Evolutionary conservation across 106 monocot genomes (phyloP), one percentile per base, ranked within the genome.

Genomic region (Gastrodia elata): DNA sequence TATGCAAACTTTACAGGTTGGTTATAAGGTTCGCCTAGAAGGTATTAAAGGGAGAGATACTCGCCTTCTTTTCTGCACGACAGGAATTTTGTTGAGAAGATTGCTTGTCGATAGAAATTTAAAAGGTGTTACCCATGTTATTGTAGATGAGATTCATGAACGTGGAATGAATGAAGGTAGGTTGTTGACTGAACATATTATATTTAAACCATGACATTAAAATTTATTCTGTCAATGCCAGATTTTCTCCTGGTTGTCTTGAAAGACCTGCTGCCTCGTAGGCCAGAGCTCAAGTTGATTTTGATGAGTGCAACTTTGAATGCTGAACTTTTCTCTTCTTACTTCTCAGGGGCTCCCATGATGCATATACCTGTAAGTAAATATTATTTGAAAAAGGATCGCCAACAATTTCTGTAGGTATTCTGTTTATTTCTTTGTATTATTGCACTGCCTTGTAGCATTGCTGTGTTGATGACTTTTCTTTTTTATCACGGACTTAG

Each of bases 121-220:
- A 76, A 98, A 98, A 69, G 98, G 98, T 71, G 87, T 98, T 39
- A 88, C 93, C 22, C 93, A 98, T 84, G 98, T 98, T 77, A 80
- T 98, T 84, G 98, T 98, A 43, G 98, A 98, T 85, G 98, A 98
- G 80, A 98, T 98, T 68, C 98, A 98, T 85, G 98, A 98, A 64
- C 84, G 93, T 70, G 98, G 98, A 77, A 98, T 98, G 98, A 98
- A 98, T 87, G 98, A 98, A 91, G 98, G 98, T 98, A 69, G 39
- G 24, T 42, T 6, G 65, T 68, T 74, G 20, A 64, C 0, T 46
- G 40, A 26, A 69, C 25, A 69, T 39, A 40, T 9, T 67, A 26
- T 69, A 69, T 10, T 69, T 39, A 40, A 40, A 69, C 2, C 52
- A 37, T 57, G 58, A 73, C 64, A 56, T 38, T 55, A 64, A 82